phyloP scores from a whole-genome alignment of 2,329 filamentous ascomycete species.

The Teratosphaeria destructans region DNA sequence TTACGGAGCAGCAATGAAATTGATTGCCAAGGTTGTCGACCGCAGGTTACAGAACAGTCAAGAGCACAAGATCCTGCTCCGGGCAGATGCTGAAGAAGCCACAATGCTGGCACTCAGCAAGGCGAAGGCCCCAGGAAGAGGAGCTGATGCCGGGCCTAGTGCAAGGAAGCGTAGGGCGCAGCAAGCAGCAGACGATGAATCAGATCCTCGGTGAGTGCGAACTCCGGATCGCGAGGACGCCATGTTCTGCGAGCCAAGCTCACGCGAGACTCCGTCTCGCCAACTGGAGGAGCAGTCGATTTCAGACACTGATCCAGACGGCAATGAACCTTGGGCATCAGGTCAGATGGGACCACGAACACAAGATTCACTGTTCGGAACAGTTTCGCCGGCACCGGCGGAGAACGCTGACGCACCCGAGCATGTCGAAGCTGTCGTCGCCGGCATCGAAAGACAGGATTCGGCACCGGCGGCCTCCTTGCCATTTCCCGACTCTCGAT shows the following conservation, averaged over 20 bases:
- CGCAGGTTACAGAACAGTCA: not conserved
- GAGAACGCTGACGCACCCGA: not conserved
- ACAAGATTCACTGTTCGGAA: not conserved
- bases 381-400: not conserved
- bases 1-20: not conserved
- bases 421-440: not conserved
- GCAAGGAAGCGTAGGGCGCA: not conserved
- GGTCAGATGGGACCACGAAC: not conserved
- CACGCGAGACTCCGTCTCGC: not conserved
- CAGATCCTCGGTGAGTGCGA: not conserved
- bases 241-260: not conserved
- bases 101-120: not conserved
- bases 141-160: not conserved
- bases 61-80: not conserved
- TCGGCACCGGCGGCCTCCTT: not conserved
- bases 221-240: not conserved
- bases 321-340: not conserved
- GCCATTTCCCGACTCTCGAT: not conserved
- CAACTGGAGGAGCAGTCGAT: not conserved
- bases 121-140: not conserved
- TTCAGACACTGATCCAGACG: not conserved
- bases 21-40: not conserved
- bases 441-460: not conserved
- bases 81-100: not conserved
- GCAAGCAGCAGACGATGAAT: not conserved